Conservation (phyloP, 78 protist species). For the Pigoraptor vietnamica region DNA sequence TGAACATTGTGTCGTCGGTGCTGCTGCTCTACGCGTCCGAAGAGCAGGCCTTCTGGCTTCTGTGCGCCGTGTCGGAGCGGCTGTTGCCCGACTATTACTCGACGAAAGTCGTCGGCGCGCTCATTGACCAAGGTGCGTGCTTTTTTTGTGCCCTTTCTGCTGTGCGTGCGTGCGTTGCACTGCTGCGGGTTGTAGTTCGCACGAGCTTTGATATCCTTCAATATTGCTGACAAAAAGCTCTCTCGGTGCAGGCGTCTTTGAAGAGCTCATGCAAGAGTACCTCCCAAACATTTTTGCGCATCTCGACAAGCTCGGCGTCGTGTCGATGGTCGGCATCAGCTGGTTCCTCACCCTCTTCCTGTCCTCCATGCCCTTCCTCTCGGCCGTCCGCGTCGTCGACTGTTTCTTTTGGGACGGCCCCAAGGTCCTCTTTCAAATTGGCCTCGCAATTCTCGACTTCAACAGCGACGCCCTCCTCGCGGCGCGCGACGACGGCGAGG, state of each 20-base stretch:
- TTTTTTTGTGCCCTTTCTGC: background rate
- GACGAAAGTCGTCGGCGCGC: constrained; percentile 39
- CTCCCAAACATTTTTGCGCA: constrained; percentile 55
- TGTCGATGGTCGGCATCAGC: constrained; percentile 20
- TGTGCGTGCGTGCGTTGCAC: too few species aligned
- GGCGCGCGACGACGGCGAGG: background rate
- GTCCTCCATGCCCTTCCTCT: constrained; percentile 39
- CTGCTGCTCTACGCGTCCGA: constrained; percentile 63
- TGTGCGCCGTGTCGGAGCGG: constrained; percentile 51
- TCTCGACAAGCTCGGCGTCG: constrained; percentile 36
- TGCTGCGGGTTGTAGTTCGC: too few species aligned
- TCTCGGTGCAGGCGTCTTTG: constrained; percentile 36
- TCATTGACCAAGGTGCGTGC: constrained; percentile 16
- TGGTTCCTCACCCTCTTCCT: constrained; percentile 71
- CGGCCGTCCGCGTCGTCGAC: constrained; percentile 50
- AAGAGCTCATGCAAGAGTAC: constrained; percentile 21
- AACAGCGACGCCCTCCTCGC: background rate
- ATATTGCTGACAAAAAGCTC: too few species aligned
- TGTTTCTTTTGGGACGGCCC: constrained; percentile 57
- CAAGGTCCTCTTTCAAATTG: constrained; percentile 1
- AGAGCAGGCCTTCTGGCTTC: constrained; percentile 75
- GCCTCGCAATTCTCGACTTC: background rate
- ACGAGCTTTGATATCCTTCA: too few species aligned
- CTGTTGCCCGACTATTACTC: constrained; percentile 61
- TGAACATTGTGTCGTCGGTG: constrained; percentile 72